A percentile compares a stretch with the other conserved stretches of the same genome.
Conservation (phyloP, 2,329 filamentous ascomycete genomes). For the Scorias spongiosa region DNA sequence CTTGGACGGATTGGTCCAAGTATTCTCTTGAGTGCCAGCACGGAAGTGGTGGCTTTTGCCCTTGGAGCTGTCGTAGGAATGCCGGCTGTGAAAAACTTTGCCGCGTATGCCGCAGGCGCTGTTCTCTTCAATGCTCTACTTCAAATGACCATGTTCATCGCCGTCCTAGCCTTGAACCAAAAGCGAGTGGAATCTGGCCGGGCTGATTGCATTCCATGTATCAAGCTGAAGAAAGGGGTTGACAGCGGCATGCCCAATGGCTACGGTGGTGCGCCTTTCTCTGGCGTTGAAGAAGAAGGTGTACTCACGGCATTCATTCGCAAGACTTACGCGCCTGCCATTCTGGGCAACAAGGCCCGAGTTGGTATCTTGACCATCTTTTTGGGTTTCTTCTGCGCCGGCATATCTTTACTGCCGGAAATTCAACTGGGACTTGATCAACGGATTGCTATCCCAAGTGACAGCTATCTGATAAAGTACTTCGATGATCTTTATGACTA, state of each 20-base stretch:
- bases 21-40: constrained; percentile 85
- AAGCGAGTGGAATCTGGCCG: constrained; percentile 74
- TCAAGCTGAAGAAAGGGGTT: constrained; percentile 61
- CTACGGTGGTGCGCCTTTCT: constrained; percentile 44
- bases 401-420: constrained; percentile 67
- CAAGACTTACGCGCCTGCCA: constrained; percentile 67
- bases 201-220: constrained; percentile 82
- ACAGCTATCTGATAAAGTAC: constrained; percentile 88
- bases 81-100: constrained; percentile 96
- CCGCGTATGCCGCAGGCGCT: constrained; percentile 86
- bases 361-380: constrained; percentile 63
- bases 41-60: constrained; percentile 85
- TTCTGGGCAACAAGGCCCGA: constrained; percentile 72
- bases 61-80: constrained; percentile 90
- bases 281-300: constrained; percentile 68
- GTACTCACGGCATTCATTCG: constrained; percentile 75
- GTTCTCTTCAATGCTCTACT: constrained; percentile 95
- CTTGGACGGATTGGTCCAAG: constrained; percentile 95
- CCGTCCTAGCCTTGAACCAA: constrained; percentile 82
- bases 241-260: constrained; percentile 50
- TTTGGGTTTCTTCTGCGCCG: constrained; percentile 72
- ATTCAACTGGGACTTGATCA: constrained; percentile 85
- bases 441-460: constrained; percentile 81
- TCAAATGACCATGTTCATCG: constrained; percentile 93
- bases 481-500: constrained; percentile 95